Evolutionary conservation across 805 yeast genomes (phyloP).

Genomic region (Saccharomycopsis fibuligera): DNA sequence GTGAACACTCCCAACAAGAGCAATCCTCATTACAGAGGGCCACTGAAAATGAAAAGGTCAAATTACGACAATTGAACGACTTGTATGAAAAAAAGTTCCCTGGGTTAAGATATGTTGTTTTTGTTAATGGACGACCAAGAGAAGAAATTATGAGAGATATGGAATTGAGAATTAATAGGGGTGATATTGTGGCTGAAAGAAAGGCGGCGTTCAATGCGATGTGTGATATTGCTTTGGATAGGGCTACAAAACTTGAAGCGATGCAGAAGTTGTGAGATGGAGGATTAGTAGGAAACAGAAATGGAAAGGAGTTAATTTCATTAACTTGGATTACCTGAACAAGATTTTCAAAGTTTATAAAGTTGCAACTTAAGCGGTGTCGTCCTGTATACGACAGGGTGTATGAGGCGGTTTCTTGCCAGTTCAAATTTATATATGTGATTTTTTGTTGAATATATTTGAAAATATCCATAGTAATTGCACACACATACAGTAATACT

Average conservation of each 20-base stretch:
- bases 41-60: slow-evolving; percentile 42
- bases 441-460: too few species aligned
- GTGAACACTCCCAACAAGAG: slow-evolving; percentile 62
- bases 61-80: slow-evolving; percentile 48
- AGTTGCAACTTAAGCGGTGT: too few species aligned
- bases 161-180: slow-evolving; percentile 49
- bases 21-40: slow-evolving; percentile 53
- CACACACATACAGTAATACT: too few species aligned
- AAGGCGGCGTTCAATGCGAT: slow-evolving; percentile 72
- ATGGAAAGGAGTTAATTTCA: too few species aligned
- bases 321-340: too few species aligned
- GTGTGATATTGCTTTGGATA: slow-evolving; percentile 86
- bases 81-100: slow-evolving; percentile 58
- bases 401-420: too few species aligned
- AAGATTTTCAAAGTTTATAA: too few species aligned
- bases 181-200: slow-evolving; percentile 51
- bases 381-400: too few species aligned
- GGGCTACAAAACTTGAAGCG: slow-evolving; percentile 45
- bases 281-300: too few species aligned
- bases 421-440: too few species aligned
- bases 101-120: slow-evolving; percentile 78
- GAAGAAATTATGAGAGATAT: slow-evolving; percentile 57
- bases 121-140: slow-evolving; percentile 79
- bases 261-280: too few species aligned
- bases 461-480: too few species aligned